Conservation (phyloP, 352 stramenopile genomes). For the Aphanomyces euteiches region DNA sequence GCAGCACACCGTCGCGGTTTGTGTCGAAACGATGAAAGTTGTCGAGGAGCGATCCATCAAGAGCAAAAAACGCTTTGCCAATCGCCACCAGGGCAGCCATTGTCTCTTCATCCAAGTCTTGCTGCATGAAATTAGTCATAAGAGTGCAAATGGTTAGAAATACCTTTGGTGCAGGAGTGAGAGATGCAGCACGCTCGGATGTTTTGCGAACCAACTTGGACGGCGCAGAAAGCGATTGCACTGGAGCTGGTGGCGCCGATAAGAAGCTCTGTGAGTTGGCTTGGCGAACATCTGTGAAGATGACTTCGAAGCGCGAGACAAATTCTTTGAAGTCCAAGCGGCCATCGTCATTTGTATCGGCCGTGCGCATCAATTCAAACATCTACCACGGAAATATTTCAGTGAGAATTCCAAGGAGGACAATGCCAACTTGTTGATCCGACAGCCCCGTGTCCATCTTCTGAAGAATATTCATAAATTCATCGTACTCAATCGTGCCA, state of each 20-base stretch:
- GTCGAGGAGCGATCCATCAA: slow-evolving; percentile 70
- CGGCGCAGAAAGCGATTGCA: slow-evolving; percentile 26
- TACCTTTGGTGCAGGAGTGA: slow-evolving; percentile 48
- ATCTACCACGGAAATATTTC: slow-evolving; percentile 41
- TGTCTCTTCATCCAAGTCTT: slow-evolving; percentile 75
- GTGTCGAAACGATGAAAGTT: slow-evolving; percentile 82
- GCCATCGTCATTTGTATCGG: slow-evolving; percentile 89
- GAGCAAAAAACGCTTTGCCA: slow-evolving; percentile 68
- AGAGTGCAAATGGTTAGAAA: background rate
- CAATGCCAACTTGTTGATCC: slow-evolving; percentile 55
- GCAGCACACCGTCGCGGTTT: slow-evolving; percentile 79
- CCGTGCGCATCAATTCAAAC: slow-evolving; percentile 90
- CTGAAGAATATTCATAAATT: slow-evolving; percentile 89
- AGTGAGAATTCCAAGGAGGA: too few species aligned
- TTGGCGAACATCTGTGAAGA: slow-evolving; percentile 78
- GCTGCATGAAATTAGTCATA: background rate
- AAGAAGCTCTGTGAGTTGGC: slow-evolving; percentile 17
- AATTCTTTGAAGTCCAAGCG: slow-evolving; percentile 91
- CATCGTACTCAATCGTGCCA: slow-evolving; percentile 91
- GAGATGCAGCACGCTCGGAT: slow-evolving; percentile 56
- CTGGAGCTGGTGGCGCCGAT: slow-evolving; percentile 15
- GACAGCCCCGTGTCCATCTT: slow-evolving; percentile 89
- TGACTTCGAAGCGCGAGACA: slow-evolving; percentile 86
- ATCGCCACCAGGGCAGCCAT: slow-evolving; percentile 75
- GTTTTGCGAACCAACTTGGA: slow-evolving; percentile 39